These are phyloP conservation scores for Xylaria cubensis DNA, from an alignment of 495 filamentous ascomycete genomes.

Conservation along the genomic window DNA sequence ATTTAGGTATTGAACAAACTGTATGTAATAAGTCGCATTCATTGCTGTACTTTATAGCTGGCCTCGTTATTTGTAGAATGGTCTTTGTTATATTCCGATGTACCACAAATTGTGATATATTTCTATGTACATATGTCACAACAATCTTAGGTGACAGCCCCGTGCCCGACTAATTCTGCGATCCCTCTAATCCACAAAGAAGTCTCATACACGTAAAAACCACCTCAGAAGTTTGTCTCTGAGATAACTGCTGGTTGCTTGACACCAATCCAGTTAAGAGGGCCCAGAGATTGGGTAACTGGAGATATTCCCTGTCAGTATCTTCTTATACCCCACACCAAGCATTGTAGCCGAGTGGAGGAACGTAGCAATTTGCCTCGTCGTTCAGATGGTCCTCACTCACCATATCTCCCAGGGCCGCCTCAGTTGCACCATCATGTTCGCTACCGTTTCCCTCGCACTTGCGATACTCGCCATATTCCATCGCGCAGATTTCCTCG, in stretches of 20 bases:
- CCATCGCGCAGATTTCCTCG: slow-evolving; percentile 8
- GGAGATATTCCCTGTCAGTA: background rate
- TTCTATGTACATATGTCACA: background rate
- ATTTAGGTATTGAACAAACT: background rate
- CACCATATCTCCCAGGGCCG: slow-evolving; percentile 7
- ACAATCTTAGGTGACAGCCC: background rate
- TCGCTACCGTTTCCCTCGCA: background rate
- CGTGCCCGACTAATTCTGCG: background rate
- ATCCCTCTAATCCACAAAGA: slow-evolving; percentile 11
- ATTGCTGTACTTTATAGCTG: too few species aligned
- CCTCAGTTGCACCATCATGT: background rate
- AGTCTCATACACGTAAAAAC: slow-evolving; percentile 7
- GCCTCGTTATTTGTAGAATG: background rate
- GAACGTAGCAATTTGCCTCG: background rate
- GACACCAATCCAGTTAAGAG: slow-evolving; percentile 13
- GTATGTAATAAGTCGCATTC: too few species aligned
- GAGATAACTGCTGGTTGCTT: slow-evolving; percentile 10
- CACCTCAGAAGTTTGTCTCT: slow-evolving; percentile 8
- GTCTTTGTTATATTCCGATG: background rate
- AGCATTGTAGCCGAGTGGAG: background rate
- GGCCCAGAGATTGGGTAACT: slow-evolving; percentile 21
- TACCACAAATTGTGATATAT: background rate
- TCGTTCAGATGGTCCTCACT: slow-evolving; percentile 1
- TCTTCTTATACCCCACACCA: background rate
- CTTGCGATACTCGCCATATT: slow-evolving; percentile 8